Conservation (phyloP, 1,139 yeast species). For the Scheffersomyces lignicola region DNA sequence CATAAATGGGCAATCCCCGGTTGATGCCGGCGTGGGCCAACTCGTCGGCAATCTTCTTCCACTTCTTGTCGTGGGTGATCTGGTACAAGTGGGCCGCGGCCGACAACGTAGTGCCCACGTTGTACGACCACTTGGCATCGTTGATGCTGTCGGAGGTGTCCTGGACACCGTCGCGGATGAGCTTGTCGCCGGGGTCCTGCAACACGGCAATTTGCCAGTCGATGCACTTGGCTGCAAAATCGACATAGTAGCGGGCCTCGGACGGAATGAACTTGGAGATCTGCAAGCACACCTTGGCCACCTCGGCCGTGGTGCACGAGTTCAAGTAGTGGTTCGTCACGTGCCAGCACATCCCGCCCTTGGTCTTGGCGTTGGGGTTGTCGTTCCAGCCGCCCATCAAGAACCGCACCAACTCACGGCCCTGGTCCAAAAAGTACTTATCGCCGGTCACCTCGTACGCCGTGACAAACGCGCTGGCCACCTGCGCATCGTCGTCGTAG, state of each 20-base stretch:
- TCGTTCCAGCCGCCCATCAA: constrained; percentile 68
- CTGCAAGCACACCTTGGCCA: constrained; percentile 66
- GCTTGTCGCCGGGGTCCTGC: constrained; percentile 55
- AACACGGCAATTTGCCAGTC: constrained; percentile 55
- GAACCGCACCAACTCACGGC: constrained; percentile 59
- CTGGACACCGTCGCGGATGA: constrained; percentile 65
- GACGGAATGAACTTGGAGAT: constrained; percentile 53
- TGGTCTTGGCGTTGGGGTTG: constrained; percentile 37
- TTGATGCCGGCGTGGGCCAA: constrained; percentile 62
- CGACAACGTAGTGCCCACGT: constrained; percentile 65
- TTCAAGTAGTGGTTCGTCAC: constrained; percentile 58
- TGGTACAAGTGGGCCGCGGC: constrained; percentile 54
- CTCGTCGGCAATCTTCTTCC: constrained; percentile 58
- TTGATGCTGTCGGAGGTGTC: constrained; percentile 46
- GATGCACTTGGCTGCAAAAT: constrained; percentile 55
- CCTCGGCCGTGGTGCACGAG: constrained; percentile 70
- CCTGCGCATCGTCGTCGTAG: constrained; percentile 78
- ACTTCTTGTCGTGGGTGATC: constrained; percentile 53
- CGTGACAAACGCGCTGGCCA: constrained; percentile 63
- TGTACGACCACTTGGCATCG: constrained; percentile 66
- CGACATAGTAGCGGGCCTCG: constrained; percentile 44
- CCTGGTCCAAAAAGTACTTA: constrained; percentile 52
- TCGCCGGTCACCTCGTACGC: constrained; percentile 72
- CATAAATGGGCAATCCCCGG: constrained; percentile 57
- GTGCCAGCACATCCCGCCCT: constrained; percentile 73